A percentile compares a stretch with the other conserved stretches of the same genome.
These are phyloP conservation scores for Garcia nutans DNA, from an alignment of 345 rosid genomes.

Conservation along the genomic window DNA sequence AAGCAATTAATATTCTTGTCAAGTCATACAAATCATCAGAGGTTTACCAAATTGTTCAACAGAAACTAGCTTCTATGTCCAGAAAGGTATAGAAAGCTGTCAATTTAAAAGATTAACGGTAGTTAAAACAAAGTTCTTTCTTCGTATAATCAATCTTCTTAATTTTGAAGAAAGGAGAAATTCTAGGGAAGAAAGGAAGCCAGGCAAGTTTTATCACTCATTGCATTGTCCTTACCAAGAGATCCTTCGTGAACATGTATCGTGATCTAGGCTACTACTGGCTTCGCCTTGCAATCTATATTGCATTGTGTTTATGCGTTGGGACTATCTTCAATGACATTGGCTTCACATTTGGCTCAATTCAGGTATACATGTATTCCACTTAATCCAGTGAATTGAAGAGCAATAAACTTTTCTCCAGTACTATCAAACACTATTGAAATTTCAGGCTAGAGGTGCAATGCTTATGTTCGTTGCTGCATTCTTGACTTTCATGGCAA, in stretches of 20 bases:
- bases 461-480: slow-evolving; percentile 45
- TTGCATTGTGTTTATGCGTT: slow-evolving; percentile 47
- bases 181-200: slow-evolving; percentile 33
- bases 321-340: slow-evolving; percentile 45
- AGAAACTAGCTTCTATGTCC: neutral
- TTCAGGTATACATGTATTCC: slow-evolving; percentile 38
- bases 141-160: neutral
- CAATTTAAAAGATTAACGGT: neutral
- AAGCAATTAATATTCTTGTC: slow-evolving; percentile 3
- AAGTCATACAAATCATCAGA: slow-evolving; percentile 17
- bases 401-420: neutral
- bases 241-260: slow-evolving; percentile 61
- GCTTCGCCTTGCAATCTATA: slow-evolving; percentile 55
- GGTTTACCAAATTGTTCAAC: slow-evolving; percentile 1
- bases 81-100: neutral
- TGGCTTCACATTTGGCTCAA: slow-evolving; percentile 47
- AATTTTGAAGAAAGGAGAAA: slow-evolving; percentile 25
- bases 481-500: slow-evolving; percentile 53
- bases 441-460: slow-evolving; percentile 48
- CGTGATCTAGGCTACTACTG: slow-evolving; percentile 65
- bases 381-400: neutral
- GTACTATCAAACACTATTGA: too few relatives aligned
- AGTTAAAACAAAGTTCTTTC: neutral
- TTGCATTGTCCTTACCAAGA: slow-evolving; percentile 33
- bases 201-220: slow-evolving; percentile 44